phyloP scores from a whole-genome alignment of 2,329 filamentous ascomycete species.

The Aspergillus ruber region DNA sequence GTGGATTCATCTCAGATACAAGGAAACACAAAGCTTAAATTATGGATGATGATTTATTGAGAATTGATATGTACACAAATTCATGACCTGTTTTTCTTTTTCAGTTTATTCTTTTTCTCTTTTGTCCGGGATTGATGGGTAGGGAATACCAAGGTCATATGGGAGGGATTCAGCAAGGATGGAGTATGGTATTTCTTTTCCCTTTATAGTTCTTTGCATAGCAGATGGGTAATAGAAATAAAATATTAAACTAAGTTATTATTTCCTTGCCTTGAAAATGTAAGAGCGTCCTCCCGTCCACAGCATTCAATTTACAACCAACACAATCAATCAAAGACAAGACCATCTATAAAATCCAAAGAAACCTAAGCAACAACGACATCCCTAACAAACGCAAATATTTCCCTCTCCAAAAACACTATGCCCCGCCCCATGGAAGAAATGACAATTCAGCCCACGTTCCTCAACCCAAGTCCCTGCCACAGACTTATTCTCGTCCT shows the following conservation, averaged over 20 bases:
- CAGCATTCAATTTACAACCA: no score
- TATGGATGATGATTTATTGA: background rate
- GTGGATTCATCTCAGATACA: no score
- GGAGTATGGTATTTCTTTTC: constrained; percentile 1
- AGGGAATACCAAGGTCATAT: background rate
- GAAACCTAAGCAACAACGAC: constrained; percentile 18
- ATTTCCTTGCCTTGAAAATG: no score
- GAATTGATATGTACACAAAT: background rate
- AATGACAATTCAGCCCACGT: constrained; percentile 31
- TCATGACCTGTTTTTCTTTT: background rate
- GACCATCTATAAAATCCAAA: background rate
- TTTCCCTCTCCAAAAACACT: constrained; percentile 26
- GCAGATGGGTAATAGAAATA: background rate
- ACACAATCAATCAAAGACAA: background rate
- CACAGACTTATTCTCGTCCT: background rate
- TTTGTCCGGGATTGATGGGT: background rate
- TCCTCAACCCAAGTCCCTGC: constrained; percentile 28
- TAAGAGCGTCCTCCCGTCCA: no score
- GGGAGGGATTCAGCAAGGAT: background rate
- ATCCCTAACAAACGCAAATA: constrained; percentile 33
- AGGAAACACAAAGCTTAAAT: no score
- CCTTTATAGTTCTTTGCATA: constrained; percentile 2
- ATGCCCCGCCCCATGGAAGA: constrained; percentile 30
- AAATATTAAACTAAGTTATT: background rate
- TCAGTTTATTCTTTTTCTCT: background rate